Base-by-base conservation (phyloP, 768 basidiomycete species). In the Roridomyces roridus region DNA sequence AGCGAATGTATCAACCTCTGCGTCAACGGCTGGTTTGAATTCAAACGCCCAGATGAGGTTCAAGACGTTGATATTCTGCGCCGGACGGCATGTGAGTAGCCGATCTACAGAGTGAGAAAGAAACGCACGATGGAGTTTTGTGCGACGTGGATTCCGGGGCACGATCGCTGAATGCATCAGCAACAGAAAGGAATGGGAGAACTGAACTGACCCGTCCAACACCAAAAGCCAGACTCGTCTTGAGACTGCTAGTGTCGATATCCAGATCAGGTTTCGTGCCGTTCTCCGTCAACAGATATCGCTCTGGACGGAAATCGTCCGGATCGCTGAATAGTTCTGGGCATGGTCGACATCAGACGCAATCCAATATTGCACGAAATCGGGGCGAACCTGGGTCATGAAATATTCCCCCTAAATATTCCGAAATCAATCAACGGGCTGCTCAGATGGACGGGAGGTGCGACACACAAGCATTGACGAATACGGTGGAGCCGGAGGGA, bases 31-130 rank as follows among this genome's bases (percentile, higher is more conserved):
- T 0, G 60, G 8, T 3, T 24, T 61, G 51, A 71, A 73, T 21
- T 68, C 51, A 60, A 73, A 73, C 5, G 67, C 68, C 72, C 72
- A 73, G 8, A 73, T 24, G 5, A 73, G 63, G 44, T 65, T 67
- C 65, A 69, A 68, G 6, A 49, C 59, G 47, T 67, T 68, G 26
- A 73, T 51, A 26, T 55, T 54, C 31, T 34, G 4, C 3, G 15
- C 31, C 7, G 31, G 31, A 34, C 31, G 15, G 7, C 3, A 34
- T 34, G n/a, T n/a, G n/a, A n/a, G n/a, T n/a, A n/a, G n/a, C n/a
- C 7, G 17, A n/a, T 18, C 15, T 9, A 9, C n/a, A 40, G 9
- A 51, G 29, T 31, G 42, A 11, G 31, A 21, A 9, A 21, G 1
- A 35, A 41, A 29, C n/a, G 42, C 56, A 5, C 31, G 31, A 51